A percentile compares a stretch with the other conserved stretches of the same genome.
Evolutionary conservation across 1,284 basidiomycete genomes (phyloP).

Genomic region (Peniophora sp.): DNA sequence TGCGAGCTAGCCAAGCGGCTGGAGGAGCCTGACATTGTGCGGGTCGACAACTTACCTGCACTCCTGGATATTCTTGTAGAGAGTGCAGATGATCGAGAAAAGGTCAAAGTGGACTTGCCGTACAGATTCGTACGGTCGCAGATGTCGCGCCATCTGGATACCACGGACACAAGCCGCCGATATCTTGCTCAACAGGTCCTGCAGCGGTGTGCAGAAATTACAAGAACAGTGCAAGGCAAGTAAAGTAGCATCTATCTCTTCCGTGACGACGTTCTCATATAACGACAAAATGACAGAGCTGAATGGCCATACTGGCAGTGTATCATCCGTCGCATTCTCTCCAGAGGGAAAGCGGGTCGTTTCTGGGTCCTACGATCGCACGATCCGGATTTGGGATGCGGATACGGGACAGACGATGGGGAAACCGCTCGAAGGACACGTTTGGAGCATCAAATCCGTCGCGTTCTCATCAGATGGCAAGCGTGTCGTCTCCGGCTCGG

Average conservation of each 20-base stretch:
- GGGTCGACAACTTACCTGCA: too few relatives aligned
- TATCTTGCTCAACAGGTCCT: background rate
- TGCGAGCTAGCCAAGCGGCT: too few relatives aligned
- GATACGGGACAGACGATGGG: background rate
- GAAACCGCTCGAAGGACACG: slow-evolving; percentile 1
- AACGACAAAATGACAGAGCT: background rate
- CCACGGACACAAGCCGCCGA: background rate
- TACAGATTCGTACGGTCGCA: background rate
- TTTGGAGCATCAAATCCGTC: background rate
- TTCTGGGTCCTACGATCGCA: background rate
- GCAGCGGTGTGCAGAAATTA: background rate
- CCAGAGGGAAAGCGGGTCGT: background rate
- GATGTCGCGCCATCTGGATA: background rate
- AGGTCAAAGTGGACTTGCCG: background rate
- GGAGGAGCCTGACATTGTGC: too few relatives aligned
- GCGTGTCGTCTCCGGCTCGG: slow-evolving; percentile 2
- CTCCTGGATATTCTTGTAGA: too few relatives aligned
- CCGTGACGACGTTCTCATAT: background rate
- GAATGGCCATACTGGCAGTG: background rate
- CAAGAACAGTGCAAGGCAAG: background rate
- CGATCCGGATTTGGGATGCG: background rate
- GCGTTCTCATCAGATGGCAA: slow-evolving; percentile 1
- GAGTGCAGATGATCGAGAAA: too few relatives aligned
- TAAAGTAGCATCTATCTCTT: background rate
- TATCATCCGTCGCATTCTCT: background rate